Conservation (phyloP, 2,329 filamentous ascomycete genomes). For the Fusarium fracticaudum region DNA sequence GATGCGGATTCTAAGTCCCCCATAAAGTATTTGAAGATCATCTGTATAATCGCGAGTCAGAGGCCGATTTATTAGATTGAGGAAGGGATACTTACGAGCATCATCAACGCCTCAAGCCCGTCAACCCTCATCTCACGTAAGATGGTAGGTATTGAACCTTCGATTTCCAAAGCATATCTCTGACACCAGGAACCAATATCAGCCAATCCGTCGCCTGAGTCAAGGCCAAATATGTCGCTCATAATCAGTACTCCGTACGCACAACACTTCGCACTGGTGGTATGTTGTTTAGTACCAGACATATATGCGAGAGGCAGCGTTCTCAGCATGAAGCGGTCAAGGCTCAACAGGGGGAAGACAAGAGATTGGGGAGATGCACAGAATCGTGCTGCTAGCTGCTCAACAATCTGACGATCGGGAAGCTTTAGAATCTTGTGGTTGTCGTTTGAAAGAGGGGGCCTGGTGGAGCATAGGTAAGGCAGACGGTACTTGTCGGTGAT, state of each 20-base stretch:
- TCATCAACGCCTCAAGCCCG: neutral
- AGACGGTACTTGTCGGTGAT: neutral
- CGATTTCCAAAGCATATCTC: neutral
- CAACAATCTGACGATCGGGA: neutral
- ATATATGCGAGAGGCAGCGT: neutral
- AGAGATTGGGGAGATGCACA: neutral
- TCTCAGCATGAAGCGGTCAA: accelerated
- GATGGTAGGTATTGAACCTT: accelerated
- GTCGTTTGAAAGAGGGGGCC: neutral
- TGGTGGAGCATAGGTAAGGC: accelerated
- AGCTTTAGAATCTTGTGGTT: neutral
- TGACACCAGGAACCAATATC: neutral
- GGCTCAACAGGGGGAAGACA: neutral
- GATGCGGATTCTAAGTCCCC: neutral
- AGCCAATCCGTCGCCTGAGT: neutral
- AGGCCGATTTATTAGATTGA: accelerated
- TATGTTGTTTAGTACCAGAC: accelerated
- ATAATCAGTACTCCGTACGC: neutral
- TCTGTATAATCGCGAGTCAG: accelerated
- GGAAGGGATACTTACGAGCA: neutral
- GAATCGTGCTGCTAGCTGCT: neutral
- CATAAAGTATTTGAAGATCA: neutral
- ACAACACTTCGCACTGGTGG: neutral
- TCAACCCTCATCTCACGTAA: neutral
- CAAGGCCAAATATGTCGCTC: neutral